phyloP scores from a whole-genome alignment of 306 rosid genomes.

The Lathyrus tuberosus region DNA sequence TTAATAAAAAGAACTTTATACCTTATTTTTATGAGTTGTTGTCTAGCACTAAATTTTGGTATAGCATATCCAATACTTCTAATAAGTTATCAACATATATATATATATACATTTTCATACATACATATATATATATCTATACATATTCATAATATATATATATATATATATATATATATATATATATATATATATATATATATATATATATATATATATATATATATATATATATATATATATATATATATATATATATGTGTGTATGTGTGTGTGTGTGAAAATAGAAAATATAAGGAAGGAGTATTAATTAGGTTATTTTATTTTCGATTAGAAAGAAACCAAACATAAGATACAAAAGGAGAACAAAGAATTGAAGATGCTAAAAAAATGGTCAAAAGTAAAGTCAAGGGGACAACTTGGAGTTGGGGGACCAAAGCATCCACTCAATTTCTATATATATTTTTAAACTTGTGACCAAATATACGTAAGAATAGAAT shows the following conservation, averaged over 20 bases:
- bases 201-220: too few species aligned
- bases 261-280: too few species aligned
- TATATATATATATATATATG: too few species aligned
- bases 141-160: too few species aligned
- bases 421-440: constrained; percentile 46
- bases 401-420: constrained; percentile 36
- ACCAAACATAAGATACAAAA: constrained; percentile 31
- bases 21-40: background rate
- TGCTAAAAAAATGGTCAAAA: constrained; percentile 46
- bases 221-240: too few species aligned
- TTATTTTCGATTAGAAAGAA: background rate
- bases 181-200: too few species aligned
- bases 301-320: background rate
- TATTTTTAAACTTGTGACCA: constrained; percentile 33
- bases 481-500: constrained; percentile 35
- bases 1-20: too few species aligned
- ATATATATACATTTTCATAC: background rate
- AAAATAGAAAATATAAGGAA: background rate
- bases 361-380: constrained; percentile 18
- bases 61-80: background rate
- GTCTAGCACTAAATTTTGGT: background rate
- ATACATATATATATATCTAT: too few species aligned
- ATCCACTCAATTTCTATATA: constrained; percentile 35
- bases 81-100: background rate
- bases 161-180: too few species aligned